Percentiles rank a stretch among this genome's conserved stretches.
These are phyloP conservation scores for Mortierella sp. DNA, from an alignment of 371 early-diverging fungal species.

Conservation along the genomic window DNA sequence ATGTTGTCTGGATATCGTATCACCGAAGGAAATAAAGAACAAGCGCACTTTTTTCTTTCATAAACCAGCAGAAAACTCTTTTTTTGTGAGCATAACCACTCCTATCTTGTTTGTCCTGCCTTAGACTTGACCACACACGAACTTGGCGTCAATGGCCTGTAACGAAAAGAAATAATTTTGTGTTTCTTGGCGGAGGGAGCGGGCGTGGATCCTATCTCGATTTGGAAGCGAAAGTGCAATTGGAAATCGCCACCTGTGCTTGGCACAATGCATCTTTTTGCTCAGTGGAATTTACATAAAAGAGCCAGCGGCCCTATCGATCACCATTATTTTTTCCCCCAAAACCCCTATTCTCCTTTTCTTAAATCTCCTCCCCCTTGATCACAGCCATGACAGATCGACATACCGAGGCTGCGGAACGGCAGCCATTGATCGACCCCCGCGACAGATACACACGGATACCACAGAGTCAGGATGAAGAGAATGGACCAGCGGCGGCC, in stretches of 20 bases:
- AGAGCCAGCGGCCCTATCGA: background rate
- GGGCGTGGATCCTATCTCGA: background rate
- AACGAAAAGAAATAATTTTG: no score
- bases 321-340: background rate
- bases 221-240: conserved; percentile 1
- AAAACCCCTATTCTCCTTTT: background rate
- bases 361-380: background rate
- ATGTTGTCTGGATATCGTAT: conserved; percentile 6
- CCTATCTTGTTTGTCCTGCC: background rate
- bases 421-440: background rate
- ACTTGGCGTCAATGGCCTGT: background rate
- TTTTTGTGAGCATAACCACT: background rate
- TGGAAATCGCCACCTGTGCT: background rate
- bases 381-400: background rate
- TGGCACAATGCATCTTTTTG: background rate
- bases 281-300: background rate
- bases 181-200: conserved; percentile 1
- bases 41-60: background rate
- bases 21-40: conserved; percentile 1
- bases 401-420: background rate
- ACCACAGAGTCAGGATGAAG: background rate
- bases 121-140: background rate
- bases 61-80: background rate
- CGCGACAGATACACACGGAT: background rate
- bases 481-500: background rate